phyloP scores from a whole-genome alignment of 2,329 filamentous ascomycete genomes.

The Botryotinia calthae region DNA sequence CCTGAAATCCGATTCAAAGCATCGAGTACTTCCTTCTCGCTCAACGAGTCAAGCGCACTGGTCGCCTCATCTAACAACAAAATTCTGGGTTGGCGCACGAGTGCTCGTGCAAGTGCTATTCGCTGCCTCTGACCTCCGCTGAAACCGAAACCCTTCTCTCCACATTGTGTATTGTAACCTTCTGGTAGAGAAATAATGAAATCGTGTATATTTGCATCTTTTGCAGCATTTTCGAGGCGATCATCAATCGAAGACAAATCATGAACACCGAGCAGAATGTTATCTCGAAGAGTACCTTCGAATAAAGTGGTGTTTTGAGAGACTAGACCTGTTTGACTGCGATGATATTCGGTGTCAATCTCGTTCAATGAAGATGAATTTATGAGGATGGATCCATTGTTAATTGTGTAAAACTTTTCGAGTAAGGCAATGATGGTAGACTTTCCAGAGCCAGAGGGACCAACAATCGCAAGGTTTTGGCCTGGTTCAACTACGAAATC shows the following conservation, averaged over 20 bases:
- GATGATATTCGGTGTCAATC: neutral
- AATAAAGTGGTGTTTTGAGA: slow-evolving; percentile 54
- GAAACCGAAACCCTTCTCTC: slow-evolving; percentile 77
- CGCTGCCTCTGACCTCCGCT: slow-evolving; percentile 93
- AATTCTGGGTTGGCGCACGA: slow-evolving; percentile 82
- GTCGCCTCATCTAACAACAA: slow-evolving; percentile 81
- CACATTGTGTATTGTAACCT: slow-evolving; percentile 80
- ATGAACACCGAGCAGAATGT: slow-evolving; percentile 63
- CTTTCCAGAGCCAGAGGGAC: slow-evolving; percentile 40
- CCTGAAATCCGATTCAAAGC: slow-evolving; percentile 48
- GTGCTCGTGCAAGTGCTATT: slow-evolving; percentile 80
- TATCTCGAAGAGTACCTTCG: slow-evolving; percentile 60
- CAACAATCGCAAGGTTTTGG: slow-evolving; percentile 85
- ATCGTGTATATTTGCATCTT: slow-evolving; percentile 50
- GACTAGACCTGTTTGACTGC: slow-evolving; percentile 38
- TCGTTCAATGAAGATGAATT: neutral
- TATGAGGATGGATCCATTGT: slow-evolving; percentile 9
- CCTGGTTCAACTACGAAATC: slow-evolving; percentile 66
- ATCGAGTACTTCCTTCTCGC: slow-evolving; percentile 73
- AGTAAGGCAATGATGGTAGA: slow-evolving; percentile 68
- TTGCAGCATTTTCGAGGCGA: slow-evolving; percentile 48
- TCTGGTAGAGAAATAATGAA: slow-evolving; percentile 51
- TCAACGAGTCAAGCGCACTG: slow-evolving; percentile 70
- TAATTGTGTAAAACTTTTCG: slow-evolving; percentile 88
- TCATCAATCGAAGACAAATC: slow-evolving; percentile 54